phyloP scores from a whole-genome alignment of 352 stramenopile species.

The Globisporangium orthogonon region DNA sequence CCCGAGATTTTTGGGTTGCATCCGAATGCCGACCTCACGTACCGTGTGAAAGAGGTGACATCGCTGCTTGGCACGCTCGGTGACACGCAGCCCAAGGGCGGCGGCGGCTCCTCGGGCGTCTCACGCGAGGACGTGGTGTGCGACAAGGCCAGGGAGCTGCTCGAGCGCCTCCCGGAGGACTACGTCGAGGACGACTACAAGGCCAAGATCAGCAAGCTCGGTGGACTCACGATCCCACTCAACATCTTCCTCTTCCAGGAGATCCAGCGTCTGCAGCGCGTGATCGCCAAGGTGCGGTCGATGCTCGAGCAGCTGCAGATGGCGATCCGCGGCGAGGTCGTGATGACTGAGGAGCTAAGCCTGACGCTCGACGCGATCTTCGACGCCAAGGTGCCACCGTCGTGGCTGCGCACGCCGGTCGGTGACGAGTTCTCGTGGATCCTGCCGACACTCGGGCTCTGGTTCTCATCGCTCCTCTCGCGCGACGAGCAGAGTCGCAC shows the following conservation, averaged over 20 bases:
- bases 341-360: conserved; percentile 97
- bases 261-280: conserved; percentile 94
- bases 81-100: conserved; percentile 95
- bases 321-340: conserved; percentile 96
- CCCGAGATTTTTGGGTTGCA: conserved; percentile 99
- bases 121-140: conserved; percentile 95
- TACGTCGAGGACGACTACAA: conserved; percentile 98
- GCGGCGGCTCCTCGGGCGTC: conserved; percentile 81
- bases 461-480: conserved; percentile 95
- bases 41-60: conserved; percentile 96
- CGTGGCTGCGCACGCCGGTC: conserved; percentile 95
- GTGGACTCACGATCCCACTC: conserved; percentile 93
- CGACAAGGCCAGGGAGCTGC: conserved; percentile 93
- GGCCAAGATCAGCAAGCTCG: conserved; percentile 94
- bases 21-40: conserved; percentile 97
- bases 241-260: conserved; percentile 99
- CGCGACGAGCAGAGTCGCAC: conserved; percentile 94
- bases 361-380: conserved; percentile 95
- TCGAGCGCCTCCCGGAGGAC: conserved; percentile 92
- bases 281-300: conserved; percentile 94
- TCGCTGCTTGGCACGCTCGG: conserved; percentile 91
- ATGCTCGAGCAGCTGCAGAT: conserved; percentile 95
- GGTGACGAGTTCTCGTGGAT: conserved; percentile 98
- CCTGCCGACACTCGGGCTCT: conserved; percentile 92
- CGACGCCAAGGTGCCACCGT: conserved; percentile 92